phyloP scores from a whole-genome alignment of 768 basidiomycete genomes.

The Coprinopsis cinerea region DNA sequence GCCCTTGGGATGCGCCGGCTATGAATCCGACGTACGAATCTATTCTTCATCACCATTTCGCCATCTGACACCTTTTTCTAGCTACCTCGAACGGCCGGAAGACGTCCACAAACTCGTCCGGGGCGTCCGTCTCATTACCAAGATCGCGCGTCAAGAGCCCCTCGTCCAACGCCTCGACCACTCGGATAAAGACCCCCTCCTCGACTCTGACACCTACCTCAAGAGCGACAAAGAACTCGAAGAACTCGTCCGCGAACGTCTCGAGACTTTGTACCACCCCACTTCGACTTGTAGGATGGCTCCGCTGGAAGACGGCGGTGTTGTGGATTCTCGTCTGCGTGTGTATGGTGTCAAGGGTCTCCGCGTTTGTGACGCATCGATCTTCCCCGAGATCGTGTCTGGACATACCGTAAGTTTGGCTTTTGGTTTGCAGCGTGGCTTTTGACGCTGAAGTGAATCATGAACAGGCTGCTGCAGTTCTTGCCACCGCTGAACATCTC shows the following conservation, averaged over 20 bases:
- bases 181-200: conserved; percentile 21
- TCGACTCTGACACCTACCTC: conserved; percentile 30
- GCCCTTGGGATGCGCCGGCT: conserved; percentile 30
- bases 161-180: conserved; percentile 27
- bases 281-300: conserved; percentile 42
- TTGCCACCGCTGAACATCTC: conserved; percentile 25
- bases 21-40: conserved; percentile 33
- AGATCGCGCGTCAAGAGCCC: conserved; percentile 31
- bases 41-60: neutral
- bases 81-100: conserved; percentile 32
- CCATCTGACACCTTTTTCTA: conserved; percentile 8
- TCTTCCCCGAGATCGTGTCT: conserved; percentile 13
- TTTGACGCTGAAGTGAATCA: neutral
- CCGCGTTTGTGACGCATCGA: conserved; percentile 24
- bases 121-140: conserved; percentile 29
- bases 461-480: conserved; percentile 24
- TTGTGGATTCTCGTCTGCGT: conserved; percentile 37
- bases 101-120: conserved; percentile 35
- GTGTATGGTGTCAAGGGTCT: conserved; percentile 40
- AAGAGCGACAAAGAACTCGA: conserved; percentile 34
- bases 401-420: conserved; percentile 9
- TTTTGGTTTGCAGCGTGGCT: neutral
- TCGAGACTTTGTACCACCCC: conserved; percentile 44
- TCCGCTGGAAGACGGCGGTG: conserved; percentile 31
- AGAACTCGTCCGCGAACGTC: conserved; percentile 31